These are phyloP conservation scores for Cladosporium phlei DNA, from an alignment of 2,329 filamentous ascomycete species.

Conservation along the genomic window DNA sequence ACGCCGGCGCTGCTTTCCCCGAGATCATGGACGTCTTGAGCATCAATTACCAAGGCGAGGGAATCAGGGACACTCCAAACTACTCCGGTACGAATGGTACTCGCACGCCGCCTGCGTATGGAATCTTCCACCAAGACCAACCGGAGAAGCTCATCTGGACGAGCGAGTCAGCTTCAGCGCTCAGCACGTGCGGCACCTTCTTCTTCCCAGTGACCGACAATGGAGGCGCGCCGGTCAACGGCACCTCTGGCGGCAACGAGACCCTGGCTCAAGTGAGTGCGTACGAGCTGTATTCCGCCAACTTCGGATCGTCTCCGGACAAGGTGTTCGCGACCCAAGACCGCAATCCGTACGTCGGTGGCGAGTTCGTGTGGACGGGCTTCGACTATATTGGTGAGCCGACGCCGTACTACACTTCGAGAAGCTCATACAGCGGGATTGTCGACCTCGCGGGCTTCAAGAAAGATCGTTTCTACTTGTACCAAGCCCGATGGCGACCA, in stretches of 20 bases:
- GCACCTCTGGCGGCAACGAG: slow-evolving; percentile 37
- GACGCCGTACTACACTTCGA: slow-evolving; percentile 45
- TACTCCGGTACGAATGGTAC: no score
- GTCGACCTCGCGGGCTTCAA: slow-evolving; percentile 54
- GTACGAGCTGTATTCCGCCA: slow-evolving; percentile 49
- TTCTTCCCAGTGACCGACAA: slow-evolving; percentile 47
- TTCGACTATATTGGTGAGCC: slow-evolving; percentile 51
- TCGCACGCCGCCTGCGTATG: slow-evolving; percentile 38
- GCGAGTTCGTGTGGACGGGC: slow-evolving; percentile 52
- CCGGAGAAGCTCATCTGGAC: slow-evolving; percentile 46
- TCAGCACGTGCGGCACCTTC: slow-evolving; percentile 51
- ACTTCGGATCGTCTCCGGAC: slow-evolving; percentile 48
- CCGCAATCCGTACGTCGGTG: slow-evolving; percentile 46
- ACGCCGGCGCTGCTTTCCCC: slow-evolving; percentile 41
- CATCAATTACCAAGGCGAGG: slow-evolving; percentile 55
- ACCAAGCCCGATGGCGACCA: slow-evolving; percentile 51
- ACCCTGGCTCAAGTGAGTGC: slow-evolving; percentile 41
- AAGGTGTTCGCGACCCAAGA: slow-evolving; percentile 52
- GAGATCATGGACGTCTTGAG: slow-evolving; percentile 45
- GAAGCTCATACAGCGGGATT: slow-evolving; percentile 54
- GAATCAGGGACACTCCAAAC: slow-evolving; percentile 35
- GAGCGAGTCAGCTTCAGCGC: slow-evolving; percentile 41
- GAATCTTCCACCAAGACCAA: slow-evolving; percentile 41
- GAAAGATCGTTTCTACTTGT: slow-evolving; percentile 54
- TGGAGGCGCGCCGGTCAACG: slow-evolving; percentile 35